Conservation (phyloP, 306 rosid genomes). For the Fragaria ananassa region DNA sequence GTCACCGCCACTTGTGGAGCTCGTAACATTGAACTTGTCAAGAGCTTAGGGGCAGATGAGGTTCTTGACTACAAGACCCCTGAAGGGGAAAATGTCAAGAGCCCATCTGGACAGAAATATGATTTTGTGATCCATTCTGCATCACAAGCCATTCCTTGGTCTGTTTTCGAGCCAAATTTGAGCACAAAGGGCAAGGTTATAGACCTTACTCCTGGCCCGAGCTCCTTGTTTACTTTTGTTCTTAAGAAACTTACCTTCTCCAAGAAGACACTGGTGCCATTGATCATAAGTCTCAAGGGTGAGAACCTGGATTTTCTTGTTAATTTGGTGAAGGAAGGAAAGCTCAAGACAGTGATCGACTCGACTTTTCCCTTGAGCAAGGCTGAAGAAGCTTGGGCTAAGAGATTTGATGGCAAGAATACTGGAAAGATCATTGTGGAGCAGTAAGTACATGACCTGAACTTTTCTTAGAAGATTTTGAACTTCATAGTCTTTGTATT, state of each 20-base stretch:
- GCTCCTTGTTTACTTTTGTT: conserved; percentile 33
- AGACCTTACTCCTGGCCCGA: conserved; percentile 43
- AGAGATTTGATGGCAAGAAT: too few species aligned
- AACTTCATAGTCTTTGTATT: background rate
- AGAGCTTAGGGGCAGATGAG: too few species aligned
- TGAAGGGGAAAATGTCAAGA: conserved; percentile 28
- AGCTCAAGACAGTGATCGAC: too few species aligned
- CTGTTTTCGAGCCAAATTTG: conserved; percentile 53
- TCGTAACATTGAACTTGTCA: too few species aligned
- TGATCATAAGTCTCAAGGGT: conserved; percentile 24
- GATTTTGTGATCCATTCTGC: conserved; percentile 53
- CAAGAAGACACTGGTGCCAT: conserved; percentile 54
- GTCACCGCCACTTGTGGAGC: too few species aligned
- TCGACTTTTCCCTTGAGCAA: too few species aligned
- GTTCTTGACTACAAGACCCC: too few species aligned
- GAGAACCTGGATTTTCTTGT: conserved; percentile 50
- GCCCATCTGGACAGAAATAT: conserved; percentile 67
- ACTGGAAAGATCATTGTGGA: too few species aligned
- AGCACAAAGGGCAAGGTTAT: conserved; percentile 43
- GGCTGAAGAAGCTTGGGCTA: too few species aligned
- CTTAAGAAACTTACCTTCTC: conserved; percentile 61
- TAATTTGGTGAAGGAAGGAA: conserved; percentile 31
- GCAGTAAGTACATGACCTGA: too few species aligned
- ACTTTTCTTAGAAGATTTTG: background rate
- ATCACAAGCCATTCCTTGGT: conserved; percentile 49